A percentile compares a stretch with the other conserved stretches of the same genome.
Evolutionary conservation across 2,329 filamentous ascomycete genomes (phyloP).

Genomic region (Emergomyces pasteurianus): DNA sequence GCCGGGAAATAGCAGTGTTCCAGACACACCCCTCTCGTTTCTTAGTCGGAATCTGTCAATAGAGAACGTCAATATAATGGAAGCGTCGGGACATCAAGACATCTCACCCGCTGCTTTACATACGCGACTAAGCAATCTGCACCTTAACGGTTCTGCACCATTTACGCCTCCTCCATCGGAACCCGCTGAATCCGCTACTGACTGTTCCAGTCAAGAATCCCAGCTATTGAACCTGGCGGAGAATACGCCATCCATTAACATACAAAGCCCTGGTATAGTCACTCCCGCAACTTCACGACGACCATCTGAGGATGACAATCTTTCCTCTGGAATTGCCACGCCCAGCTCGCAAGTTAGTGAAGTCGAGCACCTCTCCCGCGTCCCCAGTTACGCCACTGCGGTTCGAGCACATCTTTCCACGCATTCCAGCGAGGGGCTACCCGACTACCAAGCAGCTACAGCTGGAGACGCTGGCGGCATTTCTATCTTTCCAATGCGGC

Average conservation of each 20-base stretch:
- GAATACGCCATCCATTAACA: conserved; percentile 9
- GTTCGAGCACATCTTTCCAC: conserved; percentile 52
- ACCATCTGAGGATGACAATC: conserved; percentile 37
- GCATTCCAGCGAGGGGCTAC: conserved; percentile 42
- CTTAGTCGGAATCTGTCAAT: conserved; percentile 60
- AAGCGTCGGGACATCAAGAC: conserved; percentile 41
- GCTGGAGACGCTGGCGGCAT: conserved; percentile 2
- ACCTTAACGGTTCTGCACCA: conserved; percentile 20
- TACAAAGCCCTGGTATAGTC: conserved; percentile 24
- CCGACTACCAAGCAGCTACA: conserved; percentile 49
- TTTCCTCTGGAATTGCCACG: conserved; percentile 32
- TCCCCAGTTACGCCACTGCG: conserved; percentile 67
- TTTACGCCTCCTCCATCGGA: conserved; percentile 5
- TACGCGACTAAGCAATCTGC: conserved; percentile 49
- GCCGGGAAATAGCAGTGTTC: conserved; percentile 52
- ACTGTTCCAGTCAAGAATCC: conserved; percentile 15
- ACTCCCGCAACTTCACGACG: conserved; percentile 31
- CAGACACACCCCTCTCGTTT: conserved; percentile 71
- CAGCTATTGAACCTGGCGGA: conserved; percentile 9
- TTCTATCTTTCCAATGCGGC: neutral
- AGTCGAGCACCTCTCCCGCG: conserved; percentile 55
- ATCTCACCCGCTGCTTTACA: conserved; percentile 56
- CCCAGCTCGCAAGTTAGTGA: conserved; percentile 40
- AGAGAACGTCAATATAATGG: conserved; percentile 59
- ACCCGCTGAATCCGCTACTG: conserved; percentile 1